Evolutionary conservation across 1,284 basidiomycete species (phyloP).

Genomic region (Phlebopus sp.): DNA sequence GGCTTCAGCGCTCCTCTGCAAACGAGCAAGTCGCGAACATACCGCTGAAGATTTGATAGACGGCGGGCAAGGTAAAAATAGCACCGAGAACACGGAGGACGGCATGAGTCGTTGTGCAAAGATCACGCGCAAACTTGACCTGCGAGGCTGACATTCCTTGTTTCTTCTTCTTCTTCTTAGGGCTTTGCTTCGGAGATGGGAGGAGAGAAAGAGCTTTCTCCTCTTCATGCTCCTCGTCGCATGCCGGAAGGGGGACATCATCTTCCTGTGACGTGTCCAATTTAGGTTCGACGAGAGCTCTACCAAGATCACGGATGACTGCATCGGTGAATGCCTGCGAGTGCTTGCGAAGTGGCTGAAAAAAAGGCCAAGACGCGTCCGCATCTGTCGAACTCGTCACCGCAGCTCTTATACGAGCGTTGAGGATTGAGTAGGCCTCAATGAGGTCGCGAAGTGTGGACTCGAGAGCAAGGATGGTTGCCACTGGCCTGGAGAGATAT

Average conservation of each 20-base stretch:
- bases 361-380: constrained; percentile 65
- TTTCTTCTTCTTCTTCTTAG: constrained; percentile 64
- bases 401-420: constrained; percentile 55
- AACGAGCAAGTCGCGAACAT: constrained; percentile 21
- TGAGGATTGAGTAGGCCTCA: constrained; percentile 68
- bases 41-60: constrained; percentile 64
- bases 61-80: constrained; percentile 55
- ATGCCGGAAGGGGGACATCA: constrained; percentile 21
- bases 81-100: constrained; percentile 62
- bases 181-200: constrained; percentile 49
- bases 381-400: constrained; percentile 48
- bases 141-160: constrained; percentile 71
- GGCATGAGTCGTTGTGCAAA: constrained; percentile 66
- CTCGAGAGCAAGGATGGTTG: constrained; percentile 50
- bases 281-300: constrained; percentile 58
- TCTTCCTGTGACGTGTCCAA: constrained; percentile 29
- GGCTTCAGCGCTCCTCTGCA: constrained; percentile 4
- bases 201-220: constrained; percentile 37
- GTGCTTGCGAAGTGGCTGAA: constrained; percentile 61
- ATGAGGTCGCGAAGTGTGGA: constrained; percentile 55
- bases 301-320: constrained; percentile 60
- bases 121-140: constrained; percentile 71
- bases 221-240: constrained; percentile 25
- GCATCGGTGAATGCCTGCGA: constrained; percentile 47
- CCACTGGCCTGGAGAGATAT: constrained; percentile 62